Percentiles rank a stretch among this genome's conserved stretches.
These are phyloP conservation scores for Hygrophorus pudorinus DNA, from an alignment of 768 basidiomycete species.

Conservation along the genomic window DNA sequence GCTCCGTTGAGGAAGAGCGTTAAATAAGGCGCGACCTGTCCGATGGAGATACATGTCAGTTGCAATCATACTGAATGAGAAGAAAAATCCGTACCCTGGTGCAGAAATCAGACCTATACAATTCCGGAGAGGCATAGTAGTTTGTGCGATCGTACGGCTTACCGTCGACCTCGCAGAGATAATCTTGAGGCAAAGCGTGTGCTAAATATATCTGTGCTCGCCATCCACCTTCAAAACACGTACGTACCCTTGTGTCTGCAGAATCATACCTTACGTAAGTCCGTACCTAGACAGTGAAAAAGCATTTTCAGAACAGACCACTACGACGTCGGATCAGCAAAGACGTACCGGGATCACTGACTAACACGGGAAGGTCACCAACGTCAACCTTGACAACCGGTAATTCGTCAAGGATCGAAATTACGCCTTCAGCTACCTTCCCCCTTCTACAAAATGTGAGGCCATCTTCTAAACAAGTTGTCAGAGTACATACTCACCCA, in stretches of 20 bases:
- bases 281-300: slow-evolving; percentile 38
- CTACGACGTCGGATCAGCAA: not conserved
- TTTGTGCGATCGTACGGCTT: slow-evolving; percentile 46
- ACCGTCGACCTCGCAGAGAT: slow-evolving; percentile 53
- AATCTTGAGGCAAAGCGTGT: slow-evolving; percentile 60
- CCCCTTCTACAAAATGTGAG: slow-evolving; percentile 43
- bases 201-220: slow-evolving; percentile 59
- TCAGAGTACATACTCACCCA: slow-evolving; percentile 38
- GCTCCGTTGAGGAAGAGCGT: slow-evolving; percentile 81
- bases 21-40: slow-evolving; percentile 74
- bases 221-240: too few species aligned
- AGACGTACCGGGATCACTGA: slow-evolving; percentile 38
- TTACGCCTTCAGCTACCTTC: slow-evolving; percentile 71
- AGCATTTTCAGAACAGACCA: slow-evolving; percentile 1
- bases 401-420: slow-evolving; percentile 63
- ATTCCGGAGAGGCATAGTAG: slow-evolving; percentile 66
- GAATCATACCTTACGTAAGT: slow-evolving; percentile 41
- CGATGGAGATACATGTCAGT: not conserved
- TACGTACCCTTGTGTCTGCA: too few species aligned
- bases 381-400: slow-evolving; percentile 51
- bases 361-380: slow-evolving; percentile 46
- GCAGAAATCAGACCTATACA: slow-evolving; percentile 60
- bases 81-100: slow-evolving; percentile 36
- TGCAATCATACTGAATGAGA: not conserved
- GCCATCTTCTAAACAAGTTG: slow-evolving; percentile 1